Evolutionary conservation across 1,284 basidiomycete genomes (phyloP).

Genomic region (Cryptococcus deneoformans): DNA sequence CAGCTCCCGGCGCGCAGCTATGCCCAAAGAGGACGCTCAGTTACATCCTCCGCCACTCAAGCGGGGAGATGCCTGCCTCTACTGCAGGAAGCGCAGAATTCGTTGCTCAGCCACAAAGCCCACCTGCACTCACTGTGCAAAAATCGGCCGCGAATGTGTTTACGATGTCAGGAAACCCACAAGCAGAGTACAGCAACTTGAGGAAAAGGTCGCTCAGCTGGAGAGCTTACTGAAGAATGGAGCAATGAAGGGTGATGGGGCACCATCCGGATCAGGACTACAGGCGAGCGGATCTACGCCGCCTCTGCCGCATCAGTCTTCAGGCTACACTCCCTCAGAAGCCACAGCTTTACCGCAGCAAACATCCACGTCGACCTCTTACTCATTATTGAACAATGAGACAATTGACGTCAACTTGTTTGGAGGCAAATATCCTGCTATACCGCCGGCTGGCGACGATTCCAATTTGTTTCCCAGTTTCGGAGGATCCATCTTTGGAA

Average conservation of each 20-base stretch:
- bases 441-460: neutral
- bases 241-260: neutral
- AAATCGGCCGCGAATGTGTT: conserved; percentile 35
- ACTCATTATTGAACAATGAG: conserved; percentile 1
- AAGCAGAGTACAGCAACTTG: conserved; percentile 40
- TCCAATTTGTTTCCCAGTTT: conserved; percentile 13
- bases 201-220: conserved; percentile 42
- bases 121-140: conserved; percentile 37
- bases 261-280: neutral
- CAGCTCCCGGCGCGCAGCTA: neutral
- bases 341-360: neutral
- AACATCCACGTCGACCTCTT: conserved; percentile 3
- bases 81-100: conserved; percentile 43
- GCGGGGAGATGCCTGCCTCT: conserved; percentile 44
- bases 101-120: conserved; percentile 42
- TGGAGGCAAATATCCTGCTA: neutral
- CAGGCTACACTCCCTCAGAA: neutral
- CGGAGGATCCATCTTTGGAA: conserved; percentile 15
- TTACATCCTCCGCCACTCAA: conserved; percentile 22
- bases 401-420: conserved; percentile 17
- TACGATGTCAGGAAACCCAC: conserved; percentile 44
- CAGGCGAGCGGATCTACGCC: neutral
- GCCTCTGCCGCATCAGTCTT: conserved; percentile 12
- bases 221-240: conserved; percentile 22
- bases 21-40: conserved; percentile 13